Percentiles rank a stretch among this genome's conserved stretches.
Conservation (phyloP, 2,329 filamentous ascomycete genomes). For the Aspergillus calidoustus region DNA sequence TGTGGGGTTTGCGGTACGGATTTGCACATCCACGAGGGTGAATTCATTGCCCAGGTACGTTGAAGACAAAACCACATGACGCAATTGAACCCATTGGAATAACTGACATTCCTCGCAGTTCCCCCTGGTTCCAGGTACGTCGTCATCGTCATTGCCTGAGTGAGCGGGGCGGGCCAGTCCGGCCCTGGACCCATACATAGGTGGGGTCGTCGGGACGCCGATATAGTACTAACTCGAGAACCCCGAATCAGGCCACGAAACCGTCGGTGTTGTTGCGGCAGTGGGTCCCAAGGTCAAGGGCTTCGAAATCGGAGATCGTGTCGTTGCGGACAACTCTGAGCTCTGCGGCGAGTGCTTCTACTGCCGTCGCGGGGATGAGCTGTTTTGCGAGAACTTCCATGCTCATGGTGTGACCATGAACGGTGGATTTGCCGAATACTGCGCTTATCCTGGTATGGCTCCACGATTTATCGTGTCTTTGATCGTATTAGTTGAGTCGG, state of each 20-base stretch:
- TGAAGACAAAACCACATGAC: background rate
- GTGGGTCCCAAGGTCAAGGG: slow-evolving; percentile 63
- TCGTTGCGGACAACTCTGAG: slow-evolving; percentile 61
- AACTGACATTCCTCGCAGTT: slow-evolving; percentile 49
- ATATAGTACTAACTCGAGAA: background rate
- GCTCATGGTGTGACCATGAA: slow-evolving; percentile 65
- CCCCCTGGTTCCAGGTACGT: slow-evolving; percentile 61
- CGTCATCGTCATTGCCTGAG: slow-evolving; percentile 11
- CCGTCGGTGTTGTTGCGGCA: slow-evolving; percentile 67
- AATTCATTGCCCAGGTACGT: slow-evolving; percentile 63
- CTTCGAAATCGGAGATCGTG: slow-evolving; percentile 66
- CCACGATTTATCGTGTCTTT: background rate
- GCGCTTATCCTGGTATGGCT: slow-evolving; percentile 51
- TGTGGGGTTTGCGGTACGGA: slow-evolving; percentile 67
- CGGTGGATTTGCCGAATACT: slow-evolving; percentile 75
- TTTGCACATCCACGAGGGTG: slow-evolving; percentile 64
- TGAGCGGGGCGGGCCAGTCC: background rate
- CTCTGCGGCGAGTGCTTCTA: slow-evolving; percentile 75
- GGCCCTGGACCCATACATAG: background rate
- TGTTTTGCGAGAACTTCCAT: slow-evolving; percentile 72
- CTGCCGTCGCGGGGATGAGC: slow-evolving; percentile 68
- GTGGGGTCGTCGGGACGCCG: background rate
- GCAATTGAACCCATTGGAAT: background rate
- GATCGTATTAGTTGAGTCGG: background rate
- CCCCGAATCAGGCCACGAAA: slow-evolving; percentile 61